Evolutionary conservation across 306 rosid species (phyloP).

Genomic region (Astragalus membranaceus): DNA sequence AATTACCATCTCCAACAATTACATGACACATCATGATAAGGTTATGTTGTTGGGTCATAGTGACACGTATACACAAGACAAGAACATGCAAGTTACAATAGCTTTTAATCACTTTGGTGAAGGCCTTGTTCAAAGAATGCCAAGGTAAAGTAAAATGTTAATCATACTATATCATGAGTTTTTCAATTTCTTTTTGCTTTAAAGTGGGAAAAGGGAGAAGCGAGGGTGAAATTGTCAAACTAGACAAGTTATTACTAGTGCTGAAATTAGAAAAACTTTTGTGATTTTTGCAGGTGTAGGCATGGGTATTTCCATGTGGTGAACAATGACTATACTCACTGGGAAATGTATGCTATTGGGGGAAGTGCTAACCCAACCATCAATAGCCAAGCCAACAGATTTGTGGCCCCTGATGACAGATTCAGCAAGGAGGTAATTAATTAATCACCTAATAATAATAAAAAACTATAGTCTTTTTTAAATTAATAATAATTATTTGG

Average conservation of each 20-base stretch:
- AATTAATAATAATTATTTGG: background rate
- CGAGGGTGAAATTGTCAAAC: background rate
- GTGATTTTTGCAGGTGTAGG: slow-evolving; percentile 60
- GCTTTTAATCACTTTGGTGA: slow-evolving; percentile 98
- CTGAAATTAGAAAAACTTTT: slow-evolving; percentile 1
- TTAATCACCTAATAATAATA: background rate
- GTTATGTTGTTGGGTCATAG: slow-evolving; percentile 94
- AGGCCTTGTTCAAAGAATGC: slow-evolving; percentile 97
- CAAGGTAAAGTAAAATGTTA: slow-evolving; percentile 46
- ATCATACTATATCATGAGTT: too few species aligned
- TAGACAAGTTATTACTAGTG: background rate
- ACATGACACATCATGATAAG: slow-evolving; percentile 95
- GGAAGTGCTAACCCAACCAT: slow-evolving; percentile 94
- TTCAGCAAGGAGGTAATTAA: slow-evolving; percentile 79
- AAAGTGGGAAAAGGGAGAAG: background rate
- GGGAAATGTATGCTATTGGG: slow-evolving; percentile 99
- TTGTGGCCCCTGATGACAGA: slow-evolving; percentile 65
- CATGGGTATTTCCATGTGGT: slow-evolving; percentile 98
- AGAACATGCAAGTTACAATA: slow-evolving; percentile 88
- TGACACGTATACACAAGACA: slow-evolving; percentile 74
- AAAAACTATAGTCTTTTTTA: too few species aligned
- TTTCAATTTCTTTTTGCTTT: background rate
- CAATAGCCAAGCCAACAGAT: slow-evolving; percentile 95
- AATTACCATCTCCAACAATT: slow-evolving; percentile 86
- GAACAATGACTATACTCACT: slow-evolving; percentile 98